A percentile compares a stretch with the other conserved stretches of the same genome.
Conservation (phyloP, 495 filamentous ascomycete genomes). For the Aspergillus kassunensis region DNA sequence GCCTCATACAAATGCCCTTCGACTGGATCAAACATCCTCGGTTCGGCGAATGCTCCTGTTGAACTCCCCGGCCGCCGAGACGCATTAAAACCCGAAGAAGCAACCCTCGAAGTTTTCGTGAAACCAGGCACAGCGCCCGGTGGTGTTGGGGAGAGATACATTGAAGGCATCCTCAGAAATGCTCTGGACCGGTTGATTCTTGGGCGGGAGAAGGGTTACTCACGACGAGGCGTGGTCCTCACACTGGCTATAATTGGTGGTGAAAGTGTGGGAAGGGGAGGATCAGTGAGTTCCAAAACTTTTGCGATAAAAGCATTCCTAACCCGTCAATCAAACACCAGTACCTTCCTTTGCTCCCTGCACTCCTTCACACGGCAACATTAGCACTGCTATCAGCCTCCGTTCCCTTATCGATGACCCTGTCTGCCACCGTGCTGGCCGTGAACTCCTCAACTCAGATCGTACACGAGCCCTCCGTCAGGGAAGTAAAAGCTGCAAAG, state of each 20-base stretch:
- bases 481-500: constrained; percentile 51
- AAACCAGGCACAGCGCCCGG: constrained; percentile 61
- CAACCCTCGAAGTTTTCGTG: constrained; percentile 83
- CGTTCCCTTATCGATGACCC: constrained; percentile 67
- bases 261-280: constrained; percentile 65
- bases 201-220: constrained; percentile 33
- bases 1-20: constrained; percentile 66
- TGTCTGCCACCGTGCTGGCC: constrained; percentile 60
- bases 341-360: constrained; percentile 71
- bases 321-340: constrained; percentile 29
- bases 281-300: constrained; percentile 54
- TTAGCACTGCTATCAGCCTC: constrained; percentile 73
- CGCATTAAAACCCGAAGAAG: constrained; percentile 78
- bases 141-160: constrained; percentile 71
- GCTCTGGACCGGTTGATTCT: constrained; percentile 31
- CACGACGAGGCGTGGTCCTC: constrained; percentile 40
- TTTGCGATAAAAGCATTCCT: neutral
- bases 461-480: constrained; percentile 51
- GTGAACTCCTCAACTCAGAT: constrained; percentile 50
- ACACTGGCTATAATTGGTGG: constrained; percentile 37
- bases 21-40: constrained; percentile 76
- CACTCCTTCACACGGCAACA: constrained; percentile 67
- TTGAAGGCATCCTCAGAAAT: constrained; percentile 29
- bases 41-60: constrained; percentile 86
- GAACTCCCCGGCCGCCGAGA: constrained; percentile 79